Conservation (phyloP, 208 protist genomes). For the Trypanosoma lewisi region DNA sequence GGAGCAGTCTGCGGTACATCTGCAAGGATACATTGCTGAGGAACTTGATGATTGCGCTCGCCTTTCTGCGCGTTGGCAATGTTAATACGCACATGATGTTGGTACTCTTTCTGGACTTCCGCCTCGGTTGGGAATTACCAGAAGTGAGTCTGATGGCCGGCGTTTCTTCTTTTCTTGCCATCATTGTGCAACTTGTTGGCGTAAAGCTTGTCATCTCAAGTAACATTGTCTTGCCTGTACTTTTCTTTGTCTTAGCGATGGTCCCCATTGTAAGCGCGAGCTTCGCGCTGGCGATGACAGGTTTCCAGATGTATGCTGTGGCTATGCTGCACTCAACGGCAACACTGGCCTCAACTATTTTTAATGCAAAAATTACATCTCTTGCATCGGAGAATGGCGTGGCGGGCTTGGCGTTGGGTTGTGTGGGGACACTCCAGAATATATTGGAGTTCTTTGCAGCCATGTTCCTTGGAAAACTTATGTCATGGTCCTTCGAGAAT, state of each 20-base stretch:
- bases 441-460: conserved; percentile 30
- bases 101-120: conserved; percentile 40
- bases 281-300: conserved; percentile 23
- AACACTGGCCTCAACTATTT: conserved; percentile 32
- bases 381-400: conserved; percentile 28
- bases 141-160: conserved; percentile 33
- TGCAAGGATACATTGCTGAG: conserved; percentile 23
- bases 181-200: conserved; percentile 33
- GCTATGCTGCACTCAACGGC: conserved; percentile 18
- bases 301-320: conserved; percentile 29
- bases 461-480: conserved; percentile 30
- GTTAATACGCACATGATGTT: conserved; percentile 48
- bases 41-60: conserved; percentile 26
- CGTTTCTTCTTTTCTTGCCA: conserved; percentile 26
- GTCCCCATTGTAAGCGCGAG: conserved; percentile 19
- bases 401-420: conserved; percentile 34
- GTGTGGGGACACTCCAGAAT: conserved; percentile 42
- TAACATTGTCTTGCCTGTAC: conserved; percentile 24
- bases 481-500: conserved; percentile 32
- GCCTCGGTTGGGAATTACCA: conserved; percentile 32
- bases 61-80: conserved; percentile 37
- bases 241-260: conserved; percentile 23
- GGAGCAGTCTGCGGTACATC: conserved; percentile 16
- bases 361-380: conserved; percentile 34
- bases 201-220: conserved; percentile 29